Percentiles rank a stretch among this genome's conserved stretches.
Evolutionary conservation across 2,329 filamentous ascomycete species (phyloP).

Genomic region (Penicillium decumbens): DNA sequence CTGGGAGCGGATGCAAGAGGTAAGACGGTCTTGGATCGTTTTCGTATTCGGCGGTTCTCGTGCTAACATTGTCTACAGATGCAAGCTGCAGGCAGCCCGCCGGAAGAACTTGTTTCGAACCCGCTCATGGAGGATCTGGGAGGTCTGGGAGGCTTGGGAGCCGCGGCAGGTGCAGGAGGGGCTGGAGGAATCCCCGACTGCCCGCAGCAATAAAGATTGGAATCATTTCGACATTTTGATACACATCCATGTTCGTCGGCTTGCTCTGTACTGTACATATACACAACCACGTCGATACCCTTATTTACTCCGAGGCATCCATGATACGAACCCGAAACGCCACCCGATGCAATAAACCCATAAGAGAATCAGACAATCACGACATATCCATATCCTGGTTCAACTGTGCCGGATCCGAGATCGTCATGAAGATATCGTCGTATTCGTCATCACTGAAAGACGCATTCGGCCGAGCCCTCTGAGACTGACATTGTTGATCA

Average conservation of each 20-base stretch:
- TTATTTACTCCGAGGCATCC: slow-evolving; percentile 20
- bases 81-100: slow-evolving; percentile 91
- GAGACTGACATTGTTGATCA: neutral
- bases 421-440: slow-evolving; percentile 61
- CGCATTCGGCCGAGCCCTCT: slow-evolving; percentile 8
- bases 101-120: slow-evolving; percentile 69
- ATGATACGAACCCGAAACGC: slow-evolving; percentile 8
- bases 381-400: slow-evolving; percentile 41
- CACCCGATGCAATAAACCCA: slow-evolving; percentile 13
- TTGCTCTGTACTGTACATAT: slow-evolving; percentile 28
- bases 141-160: slow-evolving; percentile 51
- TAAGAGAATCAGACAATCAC: slow-evolving; percentile 7
- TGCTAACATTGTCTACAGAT: slow-evolving; percentile 58
- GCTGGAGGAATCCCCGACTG: slow-evolving; percentile 56
- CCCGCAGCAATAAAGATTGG: slow-evolving; percentile 52
- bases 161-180: slow-evolving; percentile 42
- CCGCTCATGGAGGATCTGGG: slow-evolving; percentile 68
- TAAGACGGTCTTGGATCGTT: slow-evolving; percentile 41
- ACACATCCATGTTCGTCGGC: slow-evolving; percentile 13
- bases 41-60: neutral
- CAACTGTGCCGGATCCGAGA: slow-evolving; percentile 46
- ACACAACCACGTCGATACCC: slow-evolving; percentile 31
- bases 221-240: slow-evolving; percentile 2
- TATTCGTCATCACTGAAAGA: slow-evolving; percentile 55
- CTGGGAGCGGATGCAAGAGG: slow-evolving; percentile 96